phyloP scores from a whole-genome alignment of 1,139 yeast genomes.

The Diutina sp. region DNA sequence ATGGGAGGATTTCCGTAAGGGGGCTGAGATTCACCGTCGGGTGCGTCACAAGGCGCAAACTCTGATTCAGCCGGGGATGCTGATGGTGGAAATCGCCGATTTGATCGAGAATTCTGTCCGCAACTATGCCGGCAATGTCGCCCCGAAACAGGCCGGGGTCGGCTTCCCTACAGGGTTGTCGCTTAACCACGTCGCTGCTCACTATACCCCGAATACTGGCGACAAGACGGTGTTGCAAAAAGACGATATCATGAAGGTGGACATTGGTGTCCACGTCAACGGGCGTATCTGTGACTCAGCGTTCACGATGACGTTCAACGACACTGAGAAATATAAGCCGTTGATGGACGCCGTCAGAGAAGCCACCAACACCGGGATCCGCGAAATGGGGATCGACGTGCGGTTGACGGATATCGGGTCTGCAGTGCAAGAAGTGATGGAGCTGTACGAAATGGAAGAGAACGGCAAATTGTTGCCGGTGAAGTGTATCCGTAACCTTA shows the following conservation, averaged over 20 bases:
- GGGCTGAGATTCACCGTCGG: constrained; percentile 89
- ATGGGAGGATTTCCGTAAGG: constrained; percentile 89
- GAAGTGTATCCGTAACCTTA: constrained; percentile 80
- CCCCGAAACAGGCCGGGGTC: constrained; percentile 64
- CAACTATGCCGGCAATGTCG: constrained; percentile 54
- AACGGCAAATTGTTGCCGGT: constrained; percentile 79
- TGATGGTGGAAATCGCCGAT: constrained; percentile 82
- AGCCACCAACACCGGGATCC: constrained; percentile 89
- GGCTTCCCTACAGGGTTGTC: constrained; percentile 98
- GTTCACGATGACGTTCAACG: constrained; percentile 81
- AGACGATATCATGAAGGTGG: constrained; percentile 94
- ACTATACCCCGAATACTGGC: constrained; percentile 93
- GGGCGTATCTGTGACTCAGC: constrained; percentile 96
- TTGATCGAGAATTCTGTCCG: constrained; percentile 79
- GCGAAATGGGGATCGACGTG: constrained; percentile 92
- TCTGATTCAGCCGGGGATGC: constrained; percentile 80
- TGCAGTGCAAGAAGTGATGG: constrained; percentile 95
- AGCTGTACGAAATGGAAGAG: constrained; percentile 82
- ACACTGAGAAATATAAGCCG: constrained; percentile 53
- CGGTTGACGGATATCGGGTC: constrained; percentile 92
- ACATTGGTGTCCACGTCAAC: constrained; percentile 92
- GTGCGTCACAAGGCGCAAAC: constrained; percentile 74
- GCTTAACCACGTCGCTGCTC: constrained; percentile 91
- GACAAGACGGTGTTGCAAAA: constrained; percentile 69
- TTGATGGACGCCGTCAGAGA: constrained; percentile 75